Conservation (phyloP, 2,329 filamentous ascomycete species). For the Alternaria sp. region DNA sequence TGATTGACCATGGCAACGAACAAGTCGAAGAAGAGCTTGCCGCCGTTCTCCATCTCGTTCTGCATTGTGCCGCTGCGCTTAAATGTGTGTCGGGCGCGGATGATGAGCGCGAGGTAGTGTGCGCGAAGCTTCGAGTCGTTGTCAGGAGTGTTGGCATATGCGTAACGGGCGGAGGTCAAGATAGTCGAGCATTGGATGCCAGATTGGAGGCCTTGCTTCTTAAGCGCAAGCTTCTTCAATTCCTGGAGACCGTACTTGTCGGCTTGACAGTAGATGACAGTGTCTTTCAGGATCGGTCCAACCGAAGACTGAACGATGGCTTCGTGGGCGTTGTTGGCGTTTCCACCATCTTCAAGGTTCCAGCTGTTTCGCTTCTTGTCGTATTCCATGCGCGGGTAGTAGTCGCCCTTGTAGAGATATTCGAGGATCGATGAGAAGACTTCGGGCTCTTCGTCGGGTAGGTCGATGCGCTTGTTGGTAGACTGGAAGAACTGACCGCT, state of each 20-base stretch:
- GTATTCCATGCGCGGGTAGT: constrained; percentile 81
- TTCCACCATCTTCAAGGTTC: constrained; percentile 72
- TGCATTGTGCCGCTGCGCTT: constrained; percentile 96
- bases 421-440: constrained; percentile 90
- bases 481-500: constrained; percentile 68
- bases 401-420: constrained; percentile 93
- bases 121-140: constrained; percentile 88
- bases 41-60: constrained; percentile 88
- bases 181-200: constrained; percentile 87
- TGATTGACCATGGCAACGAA: constrained; percentile 94
- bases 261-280: constrained; percentile 87
- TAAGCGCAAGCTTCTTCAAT: constrained; percentile 81
- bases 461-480: constrained; percentile 72
- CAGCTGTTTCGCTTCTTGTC: constrained; percentile 82
- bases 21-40: constrained; percentile 88
- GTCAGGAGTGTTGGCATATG: constrained; percentile 87
- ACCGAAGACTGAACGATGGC: constrained; percentile 67
- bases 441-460: constrained; percentile 86
- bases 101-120: constrained; percentile 91
- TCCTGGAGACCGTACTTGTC: constrained; percentile 84
- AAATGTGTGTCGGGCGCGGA: constrained; percentile 84
- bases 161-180: constrained; percentile 83
- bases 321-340: constrained; percentile 47
- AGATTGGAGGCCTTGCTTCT: constrained; percentile 87
- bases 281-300: constrained; percentile 80